Base-by-base conservation (phyloP, 129 eudicot genomes). In the Flaveria brownii region DNA sequence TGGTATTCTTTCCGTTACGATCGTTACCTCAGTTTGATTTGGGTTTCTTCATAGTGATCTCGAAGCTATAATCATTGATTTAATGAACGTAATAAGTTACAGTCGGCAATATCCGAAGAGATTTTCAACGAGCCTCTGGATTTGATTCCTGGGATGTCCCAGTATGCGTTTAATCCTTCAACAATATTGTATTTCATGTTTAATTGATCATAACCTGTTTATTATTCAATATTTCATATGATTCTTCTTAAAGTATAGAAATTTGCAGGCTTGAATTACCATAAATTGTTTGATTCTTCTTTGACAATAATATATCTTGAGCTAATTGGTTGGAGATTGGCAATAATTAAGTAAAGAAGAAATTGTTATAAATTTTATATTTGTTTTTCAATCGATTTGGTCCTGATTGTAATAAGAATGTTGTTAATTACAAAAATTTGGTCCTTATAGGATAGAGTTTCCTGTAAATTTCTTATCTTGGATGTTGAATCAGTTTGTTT, bases 141-240 rank as follows among this genome's bases (percentile, higher is more conserved):
- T 52, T 65, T 73, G 54, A 43, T 55, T 67, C 79, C n/a, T 14
- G 59, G 33, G 52, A 56, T 65, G 28, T 66, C 55, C 67, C 56
- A 70, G 84, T 73, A 73, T 2, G 82, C 82, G 28, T 54, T 75
- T 68, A 68, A 68, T 55, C 61, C n/a, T 6, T 60, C 25, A 10
- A 54, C 56, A 18, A 18, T 43, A 42, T 55, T 55, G 41, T 36
- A 55, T 42, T 47, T 59, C 43, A 2, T 18, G 12, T 46, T 68
- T 47, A 25, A 25, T 70, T 47, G 2, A 28, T 46, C 23, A 14
- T 69, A 12, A 16, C 9, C n/a, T 71, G 47, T 71, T 30, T 14
- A 49, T 14, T 7, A 25, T 60, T 3, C 4, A 43, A 74, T 74
- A 28, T 47, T 25, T 49, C 17, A 12, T 47, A 49, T 70, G 41